Conservation (phyloP, 1,284 basidiomycete genomes). For the Termitomyces sp. region DNA sequence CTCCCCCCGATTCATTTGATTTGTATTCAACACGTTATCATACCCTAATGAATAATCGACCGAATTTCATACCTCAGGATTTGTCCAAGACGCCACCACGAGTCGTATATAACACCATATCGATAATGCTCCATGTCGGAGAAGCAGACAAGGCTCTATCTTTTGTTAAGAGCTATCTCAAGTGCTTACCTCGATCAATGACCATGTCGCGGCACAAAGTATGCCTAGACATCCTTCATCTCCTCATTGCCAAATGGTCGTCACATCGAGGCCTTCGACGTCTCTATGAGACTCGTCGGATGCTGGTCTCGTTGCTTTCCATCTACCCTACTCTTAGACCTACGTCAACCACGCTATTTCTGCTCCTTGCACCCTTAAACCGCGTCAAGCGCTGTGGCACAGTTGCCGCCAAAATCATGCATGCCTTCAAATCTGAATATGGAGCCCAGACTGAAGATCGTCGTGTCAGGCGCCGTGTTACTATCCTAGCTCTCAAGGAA, state of each 20-base stretch:
- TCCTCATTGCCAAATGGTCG: slow-evolving; percentile 32
- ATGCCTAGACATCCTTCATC: slow-evolving; percentile 44
- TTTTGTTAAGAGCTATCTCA: slow-evolving; percentile 39
- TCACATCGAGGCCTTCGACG: slow-evolving; percentile 30
- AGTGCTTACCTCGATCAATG: slow-evolving; percentile 35
- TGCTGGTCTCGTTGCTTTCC: slow-evolving; percentile 38
- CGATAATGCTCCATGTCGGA: slow-evolving; percentile 31
- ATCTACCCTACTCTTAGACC: slow-evolving; percentile 48
- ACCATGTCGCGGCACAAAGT: slow-evolving; percentile 23
- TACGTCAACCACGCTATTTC: slow-evolving; percentile 54
- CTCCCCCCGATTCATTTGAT: not conserved
- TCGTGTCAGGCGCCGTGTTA: slow-evolving; percentile 53
- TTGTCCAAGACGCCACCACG: slow-evolving; percentile 28
- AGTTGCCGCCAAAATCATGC: slow-evolving; percentile 40
- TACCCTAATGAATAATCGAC: slow-evolving; percentile 25
- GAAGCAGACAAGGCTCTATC: slow-evolving; percentile 30
- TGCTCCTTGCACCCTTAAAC: slow-evolving; percentile 50
- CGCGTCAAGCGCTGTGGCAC: slow-evolving; percentile 45
- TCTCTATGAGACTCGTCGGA: slow-evolving; percentile 33
- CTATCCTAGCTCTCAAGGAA: slow-evolving; percentile 54
- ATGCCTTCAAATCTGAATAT: slow-evolving; percentile 47
- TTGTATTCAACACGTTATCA: slow-evolving; percentile 14
- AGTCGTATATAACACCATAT: slow-evolving; percentile 32
- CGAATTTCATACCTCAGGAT: slow-evolving; percentile 23
- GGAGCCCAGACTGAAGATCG: slow-evolving; percentile 48